Evolutionary conservation across 1,139 yeast genomes (phyloP), one percentile per base, ranked within the genome.

Genomic region (Cylindricascospora bacillispora): DNA sequence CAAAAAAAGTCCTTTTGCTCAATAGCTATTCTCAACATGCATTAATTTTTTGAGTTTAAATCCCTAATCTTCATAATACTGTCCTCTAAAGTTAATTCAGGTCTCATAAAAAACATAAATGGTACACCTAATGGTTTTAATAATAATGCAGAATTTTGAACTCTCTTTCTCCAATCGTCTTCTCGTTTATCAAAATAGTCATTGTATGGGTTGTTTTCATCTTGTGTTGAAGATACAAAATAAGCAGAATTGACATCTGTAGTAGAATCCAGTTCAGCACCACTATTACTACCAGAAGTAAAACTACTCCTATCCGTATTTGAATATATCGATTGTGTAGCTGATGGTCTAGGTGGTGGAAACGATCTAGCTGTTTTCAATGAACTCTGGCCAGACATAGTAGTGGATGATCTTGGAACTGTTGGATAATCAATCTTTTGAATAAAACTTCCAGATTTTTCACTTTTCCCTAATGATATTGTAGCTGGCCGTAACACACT

Each of bases 81-180:
- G 31, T 44, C 49, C 22, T 49, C 48, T 13, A 49, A 25, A 3
- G 49, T 39, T 10, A 35, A 27, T 18, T 38, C 36, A 4, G 56
- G 52, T 19, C 50, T 52, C 22, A 37, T 38, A 27, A 53, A 54
- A 26, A 54, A 52, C 41, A 44, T 40, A 5, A 54, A 26, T 5
- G 43, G 33, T 12, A 46, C 34, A 5, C 36, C 10, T 18, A 18
- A 18, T 32, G 2, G 36, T 23, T n/a, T 15, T 11, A 22, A 12
- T 16, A 22, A 10, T 11, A 6, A 11, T 4, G 15, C 46, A 3
- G 67, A 65, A 3, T 44, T 43, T 6, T 39, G 38, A 4, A 64
- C 55, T 22, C 72, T 54, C 24, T 41, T 38, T 31, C 56, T 57
- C 72, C 72, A 66, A 16, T 45, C 40, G 16, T 63, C 68, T 9